Evolutionary conservation across 2,329 filamentous ascomycete genomes (phyloP).

Genomic region (Sporothrix inflata): DNA sequence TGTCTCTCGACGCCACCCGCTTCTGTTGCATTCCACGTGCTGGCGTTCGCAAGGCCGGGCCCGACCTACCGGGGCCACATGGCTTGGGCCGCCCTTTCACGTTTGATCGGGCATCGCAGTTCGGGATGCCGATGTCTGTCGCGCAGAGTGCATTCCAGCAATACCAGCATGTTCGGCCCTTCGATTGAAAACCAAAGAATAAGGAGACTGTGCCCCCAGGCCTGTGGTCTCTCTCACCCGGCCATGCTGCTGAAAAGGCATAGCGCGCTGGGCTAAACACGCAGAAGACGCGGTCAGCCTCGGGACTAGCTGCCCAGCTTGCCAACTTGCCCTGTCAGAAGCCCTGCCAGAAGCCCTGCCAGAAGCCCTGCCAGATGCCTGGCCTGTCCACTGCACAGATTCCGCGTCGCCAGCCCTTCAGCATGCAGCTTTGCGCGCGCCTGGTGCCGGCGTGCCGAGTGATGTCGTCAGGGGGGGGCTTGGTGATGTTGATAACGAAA

Average conservation of each 20-base stretch:
- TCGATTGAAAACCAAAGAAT: not conserved
- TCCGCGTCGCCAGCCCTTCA: not conserved
- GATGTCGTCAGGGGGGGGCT: not conserved
- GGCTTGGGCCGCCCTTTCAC: not conserved
- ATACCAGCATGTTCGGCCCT: not conserved
- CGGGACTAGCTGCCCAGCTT: not conserved
- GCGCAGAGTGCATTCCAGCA: not conserved
- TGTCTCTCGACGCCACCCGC: not conserved
- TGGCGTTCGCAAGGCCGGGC: not conserved
- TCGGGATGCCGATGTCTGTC: not conserved
- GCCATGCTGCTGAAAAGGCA: not conserved
- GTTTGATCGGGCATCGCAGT: not conserved
- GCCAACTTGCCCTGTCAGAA: not conserved
- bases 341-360: not conserved
- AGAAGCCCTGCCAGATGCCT: not conserved
- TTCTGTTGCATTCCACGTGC: conserved; percentile 1
- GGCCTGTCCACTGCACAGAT: not conserved
- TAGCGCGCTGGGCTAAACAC: not conserved
- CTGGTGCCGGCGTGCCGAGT: not conserved
- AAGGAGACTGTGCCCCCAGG: not conserved
- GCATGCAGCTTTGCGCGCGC: not conserved
- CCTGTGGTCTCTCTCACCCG: not conserved
- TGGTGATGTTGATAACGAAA: not conserved
- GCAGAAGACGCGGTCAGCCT: not conserved
- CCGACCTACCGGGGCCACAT: not conserved